These are phyloP conservation scores for Botrytis pseudocinerea DNA, from an alignment of 2,329 filamentous ascomycete species.

Conservation along the genomic window DNA sequence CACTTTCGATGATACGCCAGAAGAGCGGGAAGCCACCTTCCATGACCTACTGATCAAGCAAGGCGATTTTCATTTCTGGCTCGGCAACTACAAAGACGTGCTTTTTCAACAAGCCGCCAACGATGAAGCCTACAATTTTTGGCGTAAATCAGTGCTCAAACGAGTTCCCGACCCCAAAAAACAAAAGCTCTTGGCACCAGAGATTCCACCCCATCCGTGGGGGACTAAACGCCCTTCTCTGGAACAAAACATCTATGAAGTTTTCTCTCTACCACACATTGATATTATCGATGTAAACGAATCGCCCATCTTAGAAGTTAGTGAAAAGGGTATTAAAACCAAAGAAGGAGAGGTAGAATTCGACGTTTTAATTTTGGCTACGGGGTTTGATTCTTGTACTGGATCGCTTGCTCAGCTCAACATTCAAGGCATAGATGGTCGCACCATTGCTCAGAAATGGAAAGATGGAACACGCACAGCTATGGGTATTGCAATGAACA, in stretches of 20 bases:
- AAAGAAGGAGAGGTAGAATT: conserved; percentile 38
- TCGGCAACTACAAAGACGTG: conserved; percentile 38
- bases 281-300: conserved; percentile 48
- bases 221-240: conserved; percentile 50
- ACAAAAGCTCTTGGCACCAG: conserved; percentile 49
- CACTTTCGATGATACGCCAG: conserved; percentile 40
- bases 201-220: conserved; percentile 48
- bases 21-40: conserved; percentile 43
- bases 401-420: conserved; percentile 41
- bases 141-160: conserved; percentile 13
- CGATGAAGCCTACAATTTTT: conserved; percentile 26
- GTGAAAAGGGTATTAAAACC: conserved; percentile 42
- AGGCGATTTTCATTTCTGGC: conserved; percentile 44
- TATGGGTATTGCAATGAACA: conserved; percentile 46
- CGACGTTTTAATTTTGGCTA: conserved; percentile 43
- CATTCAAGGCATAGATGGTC: conserved; percentile 37
- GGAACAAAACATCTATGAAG: conserved; percentile 53
- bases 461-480: conserved; percentile 39
- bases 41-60: conserved; percentile 32
- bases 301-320: conserved; percentile 46
- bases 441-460: conserved; percentile 42
- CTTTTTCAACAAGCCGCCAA: conserved; percentile 39
- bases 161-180: conserved; percentile 34
- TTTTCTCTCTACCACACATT: conserved; percentile 49
- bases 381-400: conserved; percentile 43